phyloP scores from a whole-genome alignment of 805 yeast species.

The Suhomyces sp. region DNA sequence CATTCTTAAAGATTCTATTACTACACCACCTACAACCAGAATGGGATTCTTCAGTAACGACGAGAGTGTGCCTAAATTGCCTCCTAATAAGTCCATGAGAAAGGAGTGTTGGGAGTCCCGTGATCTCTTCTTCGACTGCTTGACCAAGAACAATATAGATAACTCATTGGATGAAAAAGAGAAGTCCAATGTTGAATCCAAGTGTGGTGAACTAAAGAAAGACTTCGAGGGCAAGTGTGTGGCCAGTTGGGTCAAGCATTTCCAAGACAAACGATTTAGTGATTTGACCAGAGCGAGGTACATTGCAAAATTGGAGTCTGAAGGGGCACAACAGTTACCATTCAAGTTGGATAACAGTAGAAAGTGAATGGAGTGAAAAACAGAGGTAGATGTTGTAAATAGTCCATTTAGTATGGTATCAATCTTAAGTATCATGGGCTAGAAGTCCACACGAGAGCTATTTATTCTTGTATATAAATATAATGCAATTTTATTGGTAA shows the following conservation, averaged over 20 bases:
- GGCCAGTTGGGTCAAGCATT: constrained; percentile 82
- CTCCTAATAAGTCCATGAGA: constrained; percentile 68
- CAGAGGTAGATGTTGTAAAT: not conserved
- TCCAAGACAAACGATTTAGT: constrained; percentile 83
- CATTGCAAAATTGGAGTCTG: constrained; percentile 66
- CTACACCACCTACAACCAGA: too few relatives aligned
- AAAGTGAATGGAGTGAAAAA: constrained; percentile 9
- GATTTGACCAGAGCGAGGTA: constrained; percentile 70
- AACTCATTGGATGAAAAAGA: constrained; percentile 64
- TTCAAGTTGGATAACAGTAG: constrained; percentile 27
- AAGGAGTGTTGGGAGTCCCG: constrained; percentile 88
- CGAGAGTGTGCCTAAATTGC: constrained; percentile 32
- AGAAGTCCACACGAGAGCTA: too few relatives aligned
- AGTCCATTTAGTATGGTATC: not conserved
- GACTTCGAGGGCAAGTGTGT: constrained; percentile 75
- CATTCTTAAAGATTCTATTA: too few relatives aligned
- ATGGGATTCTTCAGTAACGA: constrained; percentile 54
- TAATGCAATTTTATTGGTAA: too few relatives aligned
- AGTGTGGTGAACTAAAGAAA: constrained; percentile 58
- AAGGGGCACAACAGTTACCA: constrained; percentile 49
- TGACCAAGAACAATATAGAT: constrained; percentile 63
- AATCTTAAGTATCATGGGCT: too few relatives aligned
- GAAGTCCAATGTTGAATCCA: constrained; percentile 45
- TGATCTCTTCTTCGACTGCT: constrained; percentile 73
- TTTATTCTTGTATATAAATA: constrained; percentile 4